Evolutionary conservation across 2,329 filamentous ascomycete genomes (phyloP).

Genomic region (Alternaria metachromatica): DNA sequence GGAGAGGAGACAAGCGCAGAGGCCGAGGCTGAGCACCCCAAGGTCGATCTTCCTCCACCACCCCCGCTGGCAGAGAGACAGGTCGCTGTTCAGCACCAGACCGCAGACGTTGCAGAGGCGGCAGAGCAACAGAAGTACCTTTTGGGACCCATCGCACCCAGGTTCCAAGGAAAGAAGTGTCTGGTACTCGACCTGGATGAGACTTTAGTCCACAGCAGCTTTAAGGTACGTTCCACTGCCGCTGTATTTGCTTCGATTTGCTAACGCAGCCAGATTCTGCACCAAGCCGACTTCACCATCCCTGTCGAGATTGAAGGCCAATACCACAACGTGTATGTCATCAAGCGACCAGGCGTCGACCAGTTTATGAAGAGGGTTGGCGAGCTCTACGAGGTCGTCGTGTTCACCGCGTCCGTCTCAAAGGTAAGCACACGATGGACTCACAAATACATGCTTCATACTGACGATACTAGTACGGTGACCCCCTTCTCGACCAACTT

Average conservation of each 20-base stretch:
- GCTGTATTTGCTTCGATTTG: not conserved
- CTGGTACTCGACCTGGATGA: slow-evolving; percentile 95
- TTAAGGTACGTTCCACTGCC: slow-evolving; percentile 72
- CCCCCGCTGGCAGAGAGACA: slow-evolving; percentile 59
- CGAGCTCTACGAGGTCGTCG: slow-evolving; percentile 96
- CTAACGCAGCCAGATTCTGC: slow-evolving; percentile 73
- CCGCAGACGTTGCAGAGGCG: slow-evolving; percentile 51
- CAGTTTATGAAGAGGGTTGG: slow-evolving; percentile 99
- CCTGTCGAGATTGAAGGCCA: slow-evolving; percentile 98
- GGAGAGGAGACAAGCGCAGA: slow-evolving; percentile 33
- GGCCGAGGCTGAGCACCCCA: slow-evolving; percentile 36
- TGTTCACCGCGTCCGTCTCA: slow-evolving; percentile 97
- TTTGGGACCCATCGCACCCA: slow-evolving; percentile 79
- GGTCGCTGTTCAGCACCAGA: slow-evolving; percentile 47
- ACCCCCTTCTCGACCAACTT: slow-evolving; percentile 92
- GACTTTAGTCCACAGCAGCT: slow-evolving; percentile 96
- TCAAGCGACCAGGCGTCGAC: slow-evolving; percentile 98
- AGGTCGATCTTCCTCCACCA: slow-evolving; percentile 63
- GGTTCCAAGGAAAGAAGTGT: slow-evolving; percentile 88
- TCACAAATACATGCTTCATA: not conserved
- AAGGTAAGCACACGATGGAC: slow-evolving; percentile 66
- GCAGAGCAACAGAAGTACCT: slow-evolving; percentile 69
- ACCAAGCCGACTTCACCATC: slow-evolving; percentile 98
- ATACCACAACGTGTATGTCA: slow-evolving; percentile 99
- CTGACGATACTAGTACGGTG: slow-evolving; percentile 74